Base-by-base conservation (phyloP, 2,329 filamentous ascomycete species). In the Periconia digitata region DNA sequence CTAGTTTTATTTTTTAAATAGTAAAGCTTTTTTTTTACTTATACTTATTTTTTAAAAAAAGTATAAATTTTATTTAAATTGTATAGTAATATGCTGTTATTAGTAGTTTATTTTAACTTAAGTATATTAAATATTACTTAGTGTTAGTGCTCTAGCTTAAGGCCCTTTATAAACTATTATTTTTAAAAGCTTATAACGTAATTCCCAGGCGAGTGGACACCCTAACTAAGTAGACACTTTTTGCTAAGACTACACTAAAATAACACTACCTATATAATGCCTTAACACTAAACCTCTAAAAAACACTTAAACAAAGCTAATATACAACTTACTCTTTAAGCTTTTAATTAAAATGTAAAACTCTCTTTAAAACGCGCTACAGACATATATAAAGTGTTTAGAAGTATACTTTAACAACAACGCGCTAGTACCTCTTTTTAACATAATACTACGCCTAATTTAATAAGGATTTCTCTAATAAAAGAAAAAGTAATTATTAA, bases 401-500 rank as follows among this genome's bases (percentile, higher is more conserved):
- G n/a, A 43, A 34, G 24, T 12, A 43, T 29, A 18, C 41, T 43
- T 29, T 12, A 21, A 12, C 12, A 20, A 18, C 13, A 39, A 41
- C 20, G 16, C 24, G 24, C 22, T 41, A 34, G 37, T 40, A 41
- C 18, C 12, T 24, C 16, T 22, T 46, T 22, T 29, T 35, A 39
- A 46, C 24, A 27, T 27, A 20, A 46, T 23, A 34, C 7, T 34
- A 40, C 16, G 17, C 44, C 37, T 40, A 46, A 46, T 22, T 22
- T 35, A 41, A 46, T 46, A 27, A 53, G 40, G 27, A 46, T 53
- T 29, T 39, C 38, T 34, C 4, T 23, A 29, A 50, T 23, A 40
- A 39, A 55, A 53, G 37, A 53, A 44, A 8, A 48, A 34, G 44
- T 35, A 23, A 48, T 50, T 46, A 34, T 53, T 23, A 18, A 46